phyloP scores from a whole-genome alignment of 768 basidiomycete genomes.

The Suillus paluster region DNA sequence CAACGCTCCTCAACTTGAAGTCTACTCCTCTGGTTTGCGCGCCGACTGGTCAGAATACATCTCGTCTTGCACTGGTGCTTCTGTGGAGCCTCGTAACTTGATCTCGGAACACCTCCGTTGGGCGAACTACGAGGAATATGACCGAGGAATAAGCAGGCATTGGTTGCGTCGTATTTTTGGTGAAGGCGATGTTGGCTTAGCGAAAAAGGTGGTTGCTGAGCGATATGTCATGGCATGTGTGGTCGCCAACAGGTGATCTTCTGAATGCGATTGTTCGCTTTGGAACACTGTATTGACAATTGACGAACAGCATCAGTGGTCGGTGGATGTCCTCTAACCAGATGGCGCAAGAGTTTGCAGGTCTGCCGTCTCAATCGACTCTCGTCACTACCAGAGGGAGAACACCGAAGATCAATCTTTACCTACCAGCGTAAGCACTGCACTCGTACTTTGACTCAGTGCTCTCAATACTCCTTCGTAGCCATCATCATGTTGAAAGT shows the following conservation, averaged over 20 bases:
- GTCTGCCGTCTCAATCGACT: conserved; percentile 36
- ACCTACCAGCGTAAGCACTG: conserved; percentile 62
- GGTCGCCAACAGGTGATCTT: conserved; percentile 66
- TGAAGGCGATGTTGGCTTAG: conserved; percentile 46
- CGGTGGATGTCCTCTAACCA: conserved; percentile 66
- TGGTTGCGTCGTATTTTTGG: conserved; percentile 56
- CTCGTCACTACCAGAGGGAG: conserved; percentile 19
- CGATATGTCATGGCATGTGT: conserved; percentile 73
- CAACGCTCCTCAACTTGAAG: conserved; percentile 1
- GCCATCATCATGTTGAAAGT: conserved; percentile 62
- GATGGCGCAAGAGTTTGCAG: conserved; percentile 75
- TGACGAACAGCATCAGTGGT: conserved; percentile 61
- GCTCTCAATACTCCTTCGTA: conserved; percentile 11
- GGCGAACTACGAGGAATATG: conserved; percentile 75
- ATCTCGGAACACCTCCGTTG: conserved; percentile 55
- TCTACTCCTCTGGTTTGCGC: conserved; percentile 39
- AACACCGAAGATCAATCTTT: conserved; percentile 52
- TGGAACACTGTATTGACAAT: conserved; percentile 6
- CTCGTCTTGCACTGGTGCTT: conserved; percentile 9
- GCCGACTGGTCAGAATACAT: conserved; percentile 74
- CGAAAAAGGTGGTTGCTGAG: conserved; percentile 56
- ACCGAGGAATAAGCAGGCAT: conserved; percentile 64
- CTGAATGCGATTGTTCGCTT: not conserved
- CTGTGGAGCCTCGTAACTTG: conserved; percentile 10
- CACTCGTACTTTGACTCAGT: not conserved